Percentiles rank a stretch among this genome's conserved stretches.
Conservation (phyloP, 2,329 filamentous ascomycete genomes). For the Bipolaris zeicola region DNA sequence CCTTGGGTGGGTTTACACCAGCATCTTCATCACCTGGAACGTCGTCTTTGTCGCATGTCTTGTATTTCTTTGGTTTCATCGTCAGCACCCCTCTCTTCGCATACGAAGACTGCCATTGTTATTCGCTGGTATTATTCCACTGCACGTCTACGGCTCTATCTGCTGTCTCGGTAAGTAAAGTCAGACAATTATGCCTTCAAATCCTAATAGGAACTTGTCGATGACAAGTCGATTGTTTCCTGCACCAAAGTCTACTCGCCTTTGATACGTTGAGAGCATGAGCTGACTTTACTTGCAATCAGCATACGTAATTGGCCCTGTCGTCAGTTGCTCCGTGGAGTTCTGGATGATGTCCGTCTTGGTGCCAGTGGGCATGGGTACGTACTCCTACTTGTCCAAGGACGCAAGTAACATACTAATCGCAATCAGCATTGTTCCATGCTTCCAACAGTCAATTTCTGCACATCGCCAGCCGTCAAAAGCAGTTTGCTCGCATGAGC, state of each 20-base stretch:
- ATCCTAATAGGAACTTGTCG: background rate
- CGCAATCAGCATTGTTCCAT: constrained; percentile 35
- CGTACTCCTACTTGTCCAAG: background rate
- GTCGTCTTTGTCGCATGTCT: constrained; percentile 18
- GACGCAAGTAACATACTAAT: background rate
- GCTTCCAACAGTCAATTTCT: constrained; percentile 46
- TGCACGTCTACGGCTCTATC: constrained; percentile 35
- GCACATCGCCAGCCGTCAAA: constrained; percentile 41
- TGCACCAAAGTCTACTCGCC: background rate
- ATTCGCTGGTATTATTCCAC: constrained; percentile 29
- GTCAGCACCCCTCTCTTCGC: constrained; percentile 37
- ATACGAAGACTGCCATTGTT: constrained; percentile 40
- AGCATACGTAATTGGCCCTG: constrained; percentile 33
- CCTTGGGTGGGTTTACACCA: constrained; percentile 28
- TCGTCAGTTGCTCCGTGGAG: constrained; percentile 34
- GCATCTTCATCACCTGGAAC: constrained; percentile 27
- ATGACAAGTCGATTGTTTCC: background rate
- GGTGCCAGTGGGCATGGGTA: constrained; percentile 35
- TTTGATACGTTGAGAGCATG: background rate
- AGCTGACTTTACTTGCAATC: constrained; percentile 3
- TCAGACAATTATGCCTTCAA: background rate
- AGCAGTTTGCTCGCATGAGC: constrained; percentile 36
- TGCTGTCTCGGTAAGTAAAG: constrained; percentile 22
- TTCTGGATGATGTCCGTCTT: constrained; percentile 45
- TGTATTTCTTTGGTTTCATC: constrained; percentile 31